phyloP scores from a whole-genome alignment of 306 rosid species.

The Vicia villosa region DNA sequence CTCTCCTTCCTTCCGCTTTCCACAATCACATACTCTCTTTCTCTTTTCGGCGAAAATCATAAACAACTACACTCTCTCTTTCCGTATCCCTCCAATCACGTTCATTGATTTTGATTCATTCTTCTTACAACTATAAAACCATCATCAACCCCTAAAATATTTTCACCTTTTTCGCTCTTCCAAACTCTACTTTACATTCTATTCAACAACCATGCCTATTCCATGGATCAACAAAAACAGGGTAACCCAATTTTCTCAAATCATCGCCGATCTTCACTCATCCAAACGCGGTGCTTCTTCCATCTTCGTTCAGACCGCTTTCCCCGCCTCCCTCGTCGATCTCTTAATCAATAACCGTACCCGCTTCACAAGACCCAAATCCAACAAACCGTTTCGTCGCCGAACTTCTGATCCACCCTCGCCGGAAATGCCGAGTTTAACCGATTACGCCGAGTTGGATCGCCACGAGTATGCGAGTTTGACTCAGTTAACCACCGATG shows the following conservation, averaged over 20 bases:
- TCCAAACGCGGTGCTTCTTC: constrained; percentile 61
- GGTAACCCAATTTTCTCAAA: constrained; percentile 53
- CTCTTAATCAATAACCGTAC: constrained; percentile 75
- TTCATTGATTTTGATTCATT: not conserved
- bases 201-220: constrained; percentile 62
- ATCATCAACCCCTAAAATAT: not conserved
- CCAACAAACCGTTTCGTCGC: not conserved
- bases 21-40: not conserved
- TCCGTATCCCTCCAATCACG: not conserved
- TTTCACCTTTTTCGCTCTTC: not conserved
- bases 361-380: constrained; percentile 39
- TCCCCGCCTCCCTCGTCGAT: constrained; percentile 81
- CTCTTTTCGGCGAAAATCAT: not conserved
- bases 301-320: constrained; percentile 76
- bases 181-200: not conserved
- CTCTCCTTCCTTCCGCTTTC: not conserved
- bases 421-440: not conserved
- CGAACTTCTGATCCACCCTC: constrained; percentile 26
- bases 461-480: not conserved
- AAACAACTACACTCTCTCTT: not conserved
- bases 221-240: constrained; percentile 74
- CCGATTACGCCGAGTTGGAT: not conserved
- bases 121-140: not conserved
- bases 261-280: constrained; percentile 76
- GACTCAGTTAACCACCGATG: not conserved